Conservation (phyloP, 2,329 filamentous ascomycete species). For the Diaporthe capsici region DNA sequence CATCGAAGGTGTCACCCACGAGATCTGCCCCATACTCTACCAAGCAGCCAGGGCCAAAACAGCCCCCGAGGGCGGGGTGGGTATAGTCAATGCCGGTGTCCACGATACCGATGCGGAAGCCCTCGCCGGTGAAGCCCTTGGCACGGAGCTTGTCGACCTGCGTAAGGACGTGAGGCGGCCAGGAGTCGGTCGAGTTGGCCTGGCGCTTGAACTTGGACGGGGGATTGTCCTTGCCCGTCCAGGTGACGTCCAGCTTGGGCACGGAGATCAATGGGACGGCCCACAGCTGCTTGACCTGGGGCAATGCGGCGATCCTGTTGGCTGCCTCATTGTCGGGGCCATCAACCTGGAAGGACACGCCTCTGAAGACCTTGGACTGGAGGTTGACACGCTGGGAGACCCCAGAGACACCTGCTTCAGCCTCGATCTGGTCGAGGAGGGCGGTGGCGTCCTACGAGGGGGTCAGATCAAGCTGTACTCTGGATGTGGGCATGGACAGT, state of each 20-base stretch:
- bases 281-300: slow-evolving; percentile 50
- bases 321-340: slow-evolving; percentile 36
- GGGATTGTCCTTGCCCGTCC: slow-evolving; percentile 11
- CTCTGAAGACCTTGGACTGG: slow-evolving; percentile 45
- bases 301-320: slow-evolving; percentile 45
- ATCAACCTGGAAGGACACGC: slow-evolving; percentile 43
- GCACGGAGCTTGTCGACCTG: slow-evolving; percentile 58
- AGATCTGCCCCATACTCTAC: slow-evolving; percentile 64
- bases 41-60: slow-evolving; percentile 64
- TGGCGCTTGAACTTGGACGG: slow-evolving; percentile 29
- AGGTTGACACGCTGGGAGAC: slow-evolving; percentile 43
- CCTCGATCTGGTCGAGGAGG: slow-evolving; percentile 42
- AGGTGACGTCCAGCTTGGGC: slow-evolving; percentile 26
- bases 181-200: slow-evolving; percentile 37
- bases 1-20: slow-evolving; percentile 54
- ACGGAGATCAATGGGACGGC: slow-evolving; percentile 46
- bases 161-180: slow-evolving; percentile 50
- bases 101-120: slow-evolving; percentile 59
- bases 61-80: slow-evolving; percentile 66
- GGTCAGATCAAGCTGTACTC: not conserved
- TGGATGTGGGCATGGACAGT: not conserved
- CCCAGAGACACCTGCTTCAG: slow-evolving; percentile 37
- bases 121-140: slow-evolving; percentile 60
- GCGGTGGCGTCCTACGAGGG: slow-evolving; percentile 30
- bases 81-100: slow-evolving; percentile 62